Base-by-base conservation (phyloP, 2,329 filamentous ascomycete species). In the Hymenoscyphus scutula region DNA sequence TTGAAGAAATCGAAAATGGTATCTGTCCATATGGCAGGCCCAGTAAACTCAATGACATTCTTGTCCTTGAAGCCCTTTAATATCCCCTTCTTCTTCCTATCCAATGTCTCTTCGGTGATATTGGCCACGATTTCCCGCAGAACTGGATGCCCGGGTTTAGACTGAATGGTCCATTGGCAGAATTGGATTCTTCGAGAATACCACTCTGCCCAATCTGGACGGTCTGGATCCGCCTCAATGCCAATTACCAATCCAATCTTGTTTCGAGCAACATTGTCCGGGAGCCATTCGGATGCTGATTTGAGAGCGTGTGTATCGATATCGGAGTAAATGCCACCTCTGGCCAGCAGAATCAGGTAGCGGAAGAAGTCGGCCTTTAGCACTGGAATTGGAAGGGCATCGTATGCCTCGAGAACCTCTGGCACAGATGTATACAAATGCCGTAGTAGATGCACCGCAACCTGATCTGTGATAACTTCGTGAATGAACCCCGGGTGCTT, bases 151-250 rank as follows among this genome's bases (percentile, higher is more conserved):
- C 95, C 95, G 0, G 94, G 90, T 77, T 99, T 99, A 62, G 90
- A 81, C 77, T 98, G 94, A 66, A 99, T 97, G 1, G 95, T 99
- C 95, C 95, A 99, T 76, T 99, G 95, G 78, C 95, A 99, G 77
- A 99, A 98, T 75, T 98, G 95, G 65, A 99, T 93, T 67, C 94
- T 86, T 64, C 95, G 89, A 67, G 92, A 95, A 80, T 98, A 99
- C 95, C 94, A 98, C 1, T 97, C 81, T 38, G 86, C 84, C 95
- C 95, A 99, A 75, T 99, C 95, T 3, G 86, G 84, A 56, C 95
- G 86, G 76, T 98, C 92, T 0, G 95, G 92, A 74, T 99, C 95
- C 4, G 95, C 95, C 79, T 99, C 95, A 68, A 99, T 97, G 63
- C 95, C 95, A 71, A 98, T 83, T 45, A 99, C 88, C 66, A 99